Percentiles rank a stretch among this genome's conserved stretches.
Evolutionary conservation across 2,329 filamentous ascomycete genomes (phyloP).

Genomic region (Ophiostoma himal-ulmi): DNA sequence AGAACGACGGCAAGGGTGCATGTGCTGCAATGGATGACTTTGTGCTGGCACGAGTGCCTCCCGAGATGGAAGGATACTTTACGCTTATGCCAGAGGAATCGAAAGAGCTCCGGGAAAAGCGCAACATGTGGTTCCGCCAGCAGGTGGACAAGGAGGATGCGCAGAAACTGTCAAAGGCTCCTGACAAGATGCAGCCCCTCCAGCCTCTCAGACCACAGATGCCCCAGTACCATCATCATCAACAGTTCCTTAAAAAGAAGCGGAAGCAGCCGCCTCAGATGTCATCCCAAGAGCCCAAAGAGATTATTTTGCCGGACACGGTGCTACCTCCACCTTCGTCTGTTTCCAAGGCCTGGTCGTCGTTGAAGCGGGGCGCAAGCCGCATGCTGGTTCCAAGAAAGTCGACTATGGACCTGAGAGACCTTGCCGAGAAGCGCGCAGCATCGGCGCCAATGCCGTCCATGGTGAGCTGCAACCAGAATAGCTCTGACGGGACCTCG

Average conservation of each 20-base stretch:
- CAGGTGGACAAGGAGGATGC: slow-evolving; percentile 1
- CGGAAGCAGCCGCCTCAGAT: slow-evolving; percentile 6
- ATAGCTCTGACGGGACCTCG: slow-evolving; percentile 13
- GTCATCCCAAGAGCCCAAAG: neutral
- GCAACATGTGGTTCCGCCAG: slow-evolving; percentile 23
- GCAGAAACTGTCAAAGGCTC: neutral
- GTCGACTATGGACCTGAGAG: slow-evolving; percentile 20
- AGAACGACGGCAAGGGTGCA: neutral
- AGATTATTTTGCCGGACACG: slow-evolving; percentile 11
- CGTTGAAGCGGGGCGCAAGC: slow-evolving; percentile 22
- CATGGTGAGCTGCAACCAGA: neutral
- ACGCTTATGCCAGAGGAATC: slow-evolving; percentile 16
- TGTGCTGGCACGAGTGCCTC: slow-evolving; percentile 15
- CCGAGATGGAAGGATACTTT: slow-evolving; percentile 17
- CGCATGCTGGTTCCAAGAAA: slow-evolving; percentile 18
- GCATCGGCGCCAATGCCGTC: slow-evolving; percentile 6
- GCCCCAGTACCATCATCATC: neutral
- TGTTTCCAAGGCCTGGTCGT: slow-evolving; percentile 22
- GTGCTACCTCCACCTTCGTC: slow-evolving; percentile 13
- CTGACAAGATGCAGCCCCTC: neutral
- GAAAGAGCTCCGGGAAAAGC: slow-evolving; percentile 20
- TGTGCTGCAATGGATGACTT: slow-evolving; percentile 21
- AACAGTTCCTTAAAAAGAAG: slow-evolving; percentile 11
- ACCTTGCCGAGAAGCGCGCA: slow-evolving; percentile 14
- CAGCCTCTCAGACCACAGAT: slow-evolving; percentile 8